Conservation (phyloP, 768 basidiomycete species). For the Pulveroboletus sp. region DNA sequence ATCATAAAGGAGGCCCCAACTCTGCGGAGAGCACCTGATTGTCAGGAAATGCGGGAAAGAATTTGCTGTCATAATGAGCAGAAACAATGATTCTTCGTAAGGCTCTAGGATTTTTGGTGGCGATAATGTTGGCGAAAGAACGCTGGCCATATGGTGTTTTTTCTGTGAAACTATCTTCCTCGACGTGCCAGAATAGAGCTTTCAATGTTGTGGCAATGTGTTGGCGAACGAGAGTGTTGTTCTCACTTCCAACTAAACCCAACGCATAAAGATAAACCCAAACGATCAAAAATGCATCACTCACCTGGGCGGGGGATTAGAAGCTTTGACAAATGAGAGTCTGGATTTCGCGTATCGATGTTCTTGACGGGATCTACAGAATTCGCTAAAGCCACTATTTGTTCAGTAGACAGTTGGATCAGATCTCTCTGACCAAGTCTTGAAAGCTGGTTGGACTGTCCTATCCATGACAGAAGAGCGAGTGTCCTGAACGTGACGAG, state of each 20-base stretch:
- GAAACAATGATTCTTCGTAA: slow-evolving; percentile 78
- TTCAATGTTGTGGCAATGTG: slow-evolving; percentile 74
- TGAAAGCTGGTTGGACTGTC: slow-evolving; percentile 27
- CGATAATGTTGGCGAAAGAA: slow-evolving; percentile 86
- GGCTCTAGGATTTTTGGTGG: slow-evolving; percentile 90
- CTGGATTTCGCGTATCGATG: slow-evolving; percentile 59
- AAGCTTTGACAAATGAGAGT: slow-evolving; percentile 76
- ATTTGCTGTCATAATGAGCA: slow-evolving; percentile 94
- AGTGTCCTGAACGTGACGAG: slow-evolving; percentile 9
- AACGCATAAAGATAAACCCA: slow-evolving; percentile 1
- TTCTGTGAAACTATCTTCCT: slow-evolving; percentile 76
- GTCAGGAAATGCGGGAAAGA: slow-evolving; percentile 61
- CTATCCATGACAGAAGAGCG: slow-evolving; percentile 19
- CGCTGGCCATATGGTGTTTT: slow-evolving; percentile 78
- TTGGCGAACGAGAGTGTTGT: slow-evolving; percentile 76
- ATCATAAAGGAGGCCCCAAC: neutral
- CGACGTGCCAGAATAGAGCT: slow-evolving; percentile 80
- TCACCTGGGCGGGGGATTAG: slow-evolving; percentile 80
- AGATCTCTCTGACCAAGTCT: slow-evolving; percentile 38
- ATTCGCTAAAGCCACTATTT: slow-evolving; percentile 48
- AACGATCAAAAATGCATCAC: slow-evolving; percentile 25
- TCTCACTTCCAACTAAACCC: slow-evolving; percentile 59
- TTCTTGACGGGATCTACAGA: slow-evolving; percentile 63
- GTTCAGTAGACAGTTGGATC: slow-evolving; percentile 43
- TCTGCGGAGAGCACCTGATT: slow-evolving; percentile 57